Percentiles rank a stretch among this genome's conserved stretches.
These are phyloP conservation scores for Pouteria glomerata DNA, from an alignment of 148 eudicot genomes.

Conservation along the genomic window DNA sequence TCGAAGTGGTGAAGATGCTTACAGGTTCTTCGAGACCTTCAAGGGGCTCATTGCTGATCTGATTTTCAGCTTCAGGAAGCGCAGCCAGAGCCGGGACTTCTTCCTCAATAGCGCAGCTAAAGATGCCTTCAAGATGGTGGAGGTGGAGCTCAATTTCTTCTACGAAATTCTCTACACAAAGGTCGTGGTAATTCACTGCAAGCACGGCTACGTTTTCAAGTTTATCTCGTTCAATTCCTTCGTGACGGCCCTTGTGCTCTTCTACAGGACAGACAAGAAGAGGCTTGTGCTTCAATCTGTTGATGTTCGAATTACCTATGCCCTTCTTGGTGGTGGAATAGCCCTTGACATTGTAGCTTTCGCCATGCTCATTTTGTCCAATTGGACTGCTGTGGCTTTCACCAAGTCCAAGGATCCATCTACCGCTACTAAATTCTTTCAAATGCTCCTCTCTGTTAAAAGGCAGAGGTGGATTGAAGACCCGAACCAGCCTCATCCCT, in stretches of 20 bases:
- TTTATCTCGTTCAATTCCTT: slow-evolving; percentile 11
- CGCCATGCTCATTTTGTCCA: slow-evolving; percentile 32
- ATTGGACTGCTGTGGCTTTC: slow-evolving; percentile 25
- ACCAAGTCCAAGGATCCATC: neutral
- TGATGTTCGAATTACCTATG: slow-evolving; percentile 30
- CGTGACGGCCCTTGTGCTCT: slow-evolving; percentile 17
- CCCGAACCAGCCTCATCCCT: no score
- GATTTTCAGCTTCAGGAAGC: slow-evolving; percentile 41
- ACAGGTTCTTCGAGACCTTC: slow-evolving; percentile 29
- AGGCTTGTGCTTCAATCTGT: neutral
- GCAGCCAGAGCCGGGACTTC: slow-evolving; percentile 30
- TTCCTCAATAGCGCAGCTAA: slow-evolving; percentile 24
- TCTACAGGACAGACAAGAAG: slow-evolving; percentile 12
- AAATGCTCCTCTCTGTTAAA: neutral
- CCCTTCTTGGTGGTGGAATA: slow-evolving; percentile 30
- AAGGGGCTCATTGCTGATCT: slow-evolving; percentile 46
- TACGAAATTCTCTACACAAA: slow-evolving; percentile 50
- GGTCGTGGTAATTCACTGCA: slow-evolving; percentile 19
- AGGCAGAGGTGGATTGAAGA: slow-evolving; percentile 6
- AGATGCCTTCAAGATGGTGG: slow-evolving; percentile 47
- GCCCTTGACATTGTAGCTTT: slow-evolving; percentile 32
- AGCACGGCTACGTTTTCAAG: slow-evolving; percentile 17
- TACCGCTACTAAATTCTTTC: neutral
- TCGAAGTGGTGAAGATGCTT: slow-evolving; percentile 26
- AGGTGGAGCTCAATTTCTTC: slow-evolving; percentile 46